phyloP scores from a whole-genome alignment of 1,284 basidiomycete species.

The Lentinus polychrous region DNA sequence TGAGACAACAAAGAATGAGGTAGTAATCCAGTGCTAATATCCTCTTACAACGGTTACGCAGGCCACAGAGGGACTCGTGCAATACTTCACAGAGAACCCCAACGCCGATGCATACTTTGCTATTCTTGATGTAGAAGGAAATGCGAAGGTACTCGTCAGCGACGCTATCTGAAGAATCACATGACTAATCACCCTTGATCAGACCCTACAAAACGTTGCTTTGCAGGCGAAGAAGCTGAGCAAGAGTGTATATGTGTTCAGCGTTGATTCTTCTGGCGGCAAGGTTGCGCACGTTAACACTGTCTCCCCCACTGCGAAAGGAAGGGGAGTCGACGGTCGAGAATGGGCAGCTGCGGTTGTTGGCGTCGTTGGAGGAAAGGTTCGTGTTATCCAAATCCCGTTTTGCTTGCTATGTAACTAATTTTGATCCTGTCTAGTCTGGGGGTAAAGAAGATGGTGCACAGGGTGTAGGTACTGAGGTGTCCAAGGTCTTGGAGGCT shows the following conservation, averaged over 20 bases:
- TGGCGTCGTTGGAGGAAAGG: constrained; percentile 84
- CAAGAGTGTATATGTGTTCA: constrained; percentile 89
- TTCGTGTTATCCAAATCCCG: constrained; percentile 24
- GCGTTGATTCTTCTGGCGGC: constrained; percentile 56
- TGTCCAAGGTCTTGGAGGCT: constrained; percentile 65
- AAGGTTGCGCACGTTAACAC: constrained; percentile 90
- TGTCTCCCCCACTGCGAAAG: constrained; percentile 61
- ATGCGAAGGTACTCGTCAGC: constrained; percentile 58
- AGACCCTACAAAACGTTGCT: constrained; percentile 76
- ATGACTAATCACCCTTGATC: background rate
- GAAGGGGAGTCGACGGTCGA: constrained; percentile 70
- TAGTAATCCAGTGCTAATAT: too few species aligned
- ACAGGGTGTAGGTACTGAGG: constrained; percentile 77
- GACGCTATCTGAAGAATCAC: background rate
- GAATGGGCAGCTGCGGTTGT: constrained; percentile 77
- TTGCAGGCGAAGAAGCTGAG: constrained; percentile 70
- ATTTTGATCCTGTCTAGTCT: constrained; percentile 43
- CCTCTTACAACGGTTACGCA: constrained; percentile 24
- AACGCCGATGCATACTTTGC: constrained; percentile 67
- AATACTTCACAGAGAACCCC: constrained; percentile 75
- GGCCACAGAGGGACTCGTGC: constrained; percentile 65
- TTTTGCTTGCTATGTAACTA: constrained; percentile 6
- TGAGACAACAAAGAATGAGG: background rate
- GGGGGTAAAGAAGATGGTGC: constrained; percentile 89
- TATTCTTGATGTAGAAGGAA: constrained; percentile 69